phyloP scores from a whole-genome alignment of 2,329 filamentous ascomycete genomes.

The Ophiostoma angusticollis region DNA sequence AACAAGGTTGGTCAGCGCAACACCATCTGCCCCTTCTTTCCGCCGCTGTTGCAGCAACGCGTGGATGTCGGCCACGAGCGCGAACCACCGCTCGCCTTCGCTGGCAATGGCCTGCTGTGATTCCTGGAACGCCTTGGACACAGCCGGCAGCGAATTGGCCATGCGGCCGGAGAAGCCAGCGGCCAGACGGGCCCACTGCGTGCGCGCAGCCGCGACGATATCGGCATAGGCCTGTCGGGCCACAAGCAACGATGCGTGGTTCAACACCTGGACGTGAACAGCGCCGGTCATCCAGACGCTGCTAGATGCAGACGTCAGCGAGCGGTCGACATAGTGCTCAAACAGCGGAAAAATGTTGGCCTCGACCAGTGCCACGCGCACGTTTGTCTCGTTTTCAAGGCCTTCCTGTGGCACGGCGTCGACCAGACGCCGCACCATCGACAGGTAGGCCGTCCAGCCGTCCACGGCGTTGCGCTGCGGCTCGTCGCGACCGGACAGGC shows the following conservation, averaged over 20 bases:
- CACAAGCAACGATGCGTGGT: constrained; percentile 34
- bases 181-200: constrained; percentile 52
- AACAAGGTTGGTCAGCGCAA: constrained; percentile 10
- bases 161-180: constrained; percentile 52
- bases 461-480: constrained; percentile 50
- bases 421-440: constrained; percentile 43
- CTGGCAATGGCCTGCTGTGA: constrained; percentile 59
- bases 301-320: constrained; percentile 23
- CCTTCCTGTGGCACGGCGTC: constrained; percentile 30
- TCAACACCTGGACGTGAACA: constrained; percentile 27
- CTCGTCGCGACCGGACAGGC: constrained; percentile 64
- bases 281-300: constrained; percentile 22
- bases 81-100: constrained; percentile 55
- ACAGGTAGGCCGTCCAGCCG: constrained; percentile 67
- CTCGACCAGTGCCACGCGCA: constrained; percentile 30
- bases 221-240: constrained; percentile 28
- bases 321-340: constrained; percentile 39
- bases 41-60: constrained; percentile 3
- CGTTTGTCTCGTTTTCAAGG: no score
- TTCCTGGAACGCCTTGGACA: constrained; percentile 60
- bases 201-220: constrained; percentile 34
- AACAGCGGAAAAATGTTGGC: constrained; percentile 42
- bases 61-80: constrained; percentile 37
- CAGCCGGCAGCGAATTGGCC: constrained; percentile 64
- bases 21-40: not conserved